These are phyloP conservation scores for Collybiopsis luxurians DNA, from an alignment of 768 basidiomycete species.

Conservation along the genomic window DNA sequence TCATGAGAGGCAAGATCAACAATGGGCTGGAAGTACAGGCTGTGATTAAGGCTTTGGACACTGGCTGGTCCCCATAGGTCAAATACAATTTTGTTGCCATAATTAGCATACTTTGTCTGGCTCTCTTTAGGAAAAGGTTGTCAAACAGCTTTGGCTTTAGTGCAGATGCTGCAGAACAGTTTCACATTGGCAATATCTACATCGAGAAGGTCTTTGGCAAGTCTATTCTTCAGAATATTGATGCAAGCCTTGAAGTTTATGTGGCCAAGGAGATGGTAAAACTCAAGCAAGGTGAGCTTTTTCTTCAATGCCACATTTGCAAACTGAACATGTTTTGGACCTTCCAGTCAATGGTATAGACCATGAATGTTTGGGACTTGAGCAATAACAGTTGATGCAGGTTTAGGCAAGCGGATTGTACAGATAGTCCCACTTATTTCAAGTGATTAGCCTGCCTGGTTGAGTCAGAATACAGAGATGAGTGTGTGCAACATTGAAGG, in stretches of 20 bases:
- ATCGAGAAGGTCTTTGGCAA: constrained; percentile 14
- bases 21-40: constrained; percentile 16
- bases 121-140: constrained; percentile 19
- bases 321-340: neutral
- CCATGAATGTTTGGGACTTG: constrained; percentile 19
- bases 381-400: constrained; percentile 13
- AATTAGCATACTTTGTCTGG: constrained; percentile 10
- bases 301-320: neutral
- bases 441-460: constrained; percentile 12
- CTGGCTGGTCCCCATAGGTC: constrained; percentile 26
- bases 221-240: too few species aligned
- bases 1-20: constrained; percentile 14
- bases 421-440: constrained; percentile 12
- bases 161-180: constrained; percentile 22
- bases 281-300: constrained; percentile 7
- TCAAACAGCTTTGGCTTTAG: constrained; percentile 21
- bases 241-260: constrained; percentile 14
- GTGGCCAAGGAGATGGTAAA: constrained; percentile 28
- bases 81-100: constrained; percentile 16
- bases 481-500: constrained; percentile 25
- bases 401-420: constrained; percentile 9
- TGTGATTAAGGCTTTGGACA: constrained; percentile 14
- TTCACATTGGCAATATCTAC: constrained; percentile 18
- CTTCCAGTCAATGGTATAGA: constrained; percentile 20
- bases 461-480: too few species aligned